Evolutionary conservation across 2,329 filamentous ascomycete species (phyloP).

Genomic region (Teratosphaeriaceae sp.): DNA sequence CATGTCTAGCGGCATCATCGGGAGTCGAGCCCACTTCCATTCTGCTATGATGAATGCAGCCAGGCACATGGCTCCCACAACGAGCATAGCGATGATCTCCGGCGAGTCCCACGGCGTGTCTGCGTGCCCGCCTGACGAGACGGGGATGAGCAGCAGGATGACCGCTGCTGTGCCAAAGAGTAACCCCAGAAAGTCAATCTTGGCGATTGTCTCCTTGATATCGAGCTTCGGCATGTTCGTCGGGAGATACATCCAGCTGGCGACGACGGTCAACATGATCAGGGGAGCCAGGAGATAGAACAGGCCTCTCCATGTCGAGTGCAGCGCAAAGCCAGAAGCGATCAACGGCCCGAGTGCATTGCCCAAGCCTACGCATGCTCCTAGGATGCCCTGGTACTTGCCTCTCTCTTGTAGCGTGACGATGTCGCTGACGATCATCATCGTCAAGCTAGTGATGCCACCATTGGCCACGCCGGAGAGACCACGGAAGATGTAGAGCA

Average conservation of each 20-base stretch:
- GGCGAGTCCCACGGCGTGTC: conserved; percentile 49
- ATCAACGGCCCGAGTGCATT: conserved; percentile 44
- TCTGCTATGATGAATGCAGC: conserved; percentile 49
- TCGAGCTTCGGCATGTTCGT: conserved; percentile 43
- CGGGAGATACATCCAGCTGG: conserved; percentile 47
- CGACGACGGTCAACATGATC: conserved; percentile 39
- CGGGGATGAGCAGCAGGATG: conserved; percentile 56
- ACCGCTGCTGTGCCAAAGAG: conserved; percentile 50
- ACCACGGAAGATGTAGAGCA: conserved; percentile 56
- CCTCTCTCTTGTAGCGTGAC: conserved; percentile 54
- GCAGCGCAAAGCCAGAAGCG: conserved; percentile 39
- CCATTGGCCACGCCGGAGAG: conserved; percentile 57
- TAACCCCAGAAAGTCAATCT: conserved; percentile 55
- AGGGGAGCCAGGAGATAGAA: conserved; percentile 50
- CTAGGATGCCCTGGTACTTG: conserved; percentile 44
- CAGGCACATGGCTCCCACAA: conserved; percentile 41
- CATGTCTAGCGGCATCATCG: conserved; percentile 53
- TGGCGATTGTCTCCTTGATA: conserved; percentile 43
- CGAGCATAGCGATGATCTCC: conserved; percentile 55
- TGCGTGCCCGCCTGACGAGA: conserved; percentile 47
- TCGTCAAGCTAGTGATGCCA: conserved; percentile 52
- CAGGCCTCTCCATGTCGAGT: conserved; percentile 38
- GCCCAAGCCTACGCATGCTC: conserved; percentile 38
- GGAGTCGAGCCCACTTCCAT: conserved; percentile 49
- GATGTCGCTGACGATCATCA: conserved; percentile 57